phyloP scores from a whole-genome alignment of 164 flowering plant species.

The Aristolochia contorta region DNA sequence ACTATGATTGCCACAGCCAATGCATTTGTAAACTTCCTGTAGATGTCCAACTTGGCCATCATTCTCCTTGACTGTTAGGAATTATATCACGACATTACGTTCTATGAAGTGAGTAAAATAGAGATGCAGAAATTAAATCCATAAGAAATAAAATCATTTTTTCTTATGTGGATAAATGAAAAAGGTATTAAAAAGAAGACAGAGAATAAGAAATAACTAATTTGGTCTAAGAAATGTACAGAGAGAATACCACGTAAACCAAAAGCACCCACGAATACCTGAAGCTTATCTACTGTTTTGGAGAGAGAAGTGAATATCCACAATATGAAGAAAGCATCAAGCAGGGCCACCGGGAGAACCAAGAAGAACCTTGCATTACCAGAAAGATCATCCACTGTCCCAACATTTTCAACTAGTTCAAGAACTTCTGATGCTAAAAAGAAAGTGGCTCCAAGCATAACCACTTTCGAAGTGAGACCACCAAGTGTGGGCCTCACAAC shows the following conservation, averaged over 20 bases:
- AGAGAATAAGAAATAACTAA: background rate
- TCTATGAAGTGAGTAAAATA: background rate
- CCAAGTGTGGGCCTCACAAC: conserved; percentile 97
- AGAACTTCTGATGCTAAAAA: conserved; percentile 88
- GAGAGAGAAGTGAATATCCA: conserved; percentile 98
- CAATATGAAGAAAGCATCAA: conserved; percentile 94
- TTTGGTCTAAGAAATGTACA: background rate
- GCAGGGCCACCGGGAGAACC: conserved; percentile 85
- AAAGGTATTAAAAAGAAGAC: background rate
- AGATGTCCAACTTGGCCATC: conserved; percentile 82
- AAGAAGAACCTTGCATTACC: conserved; percentile 86
- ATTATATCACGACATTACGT: background rate
- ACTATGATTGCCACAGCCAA: conserved; percentile 80
- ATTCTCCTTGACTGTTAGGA: conserved; percentile 64
- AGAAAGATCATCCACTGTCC: conserved; percentile 78
- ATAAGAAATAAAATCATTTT: background rate
- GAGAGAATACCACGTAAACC: background rate
- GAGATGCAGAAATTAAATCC: background rate
- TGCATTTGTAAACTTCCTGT: conserved; percentile 95
- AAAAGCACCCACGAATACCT: conserved; percentile 37
- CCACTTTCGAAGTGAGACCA: conserved; percentile 92
- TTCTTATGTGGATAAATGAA: background rate
- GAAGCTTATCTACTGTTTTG: conserved; percentile 87
- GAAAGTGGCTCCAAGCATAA: conserved; percentile 88
- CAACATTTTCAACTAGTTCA: conserved; percentile 91